A percentile compares a stretch with the other conserved stretches of the same genome.
These are phyloP conservation scores for Dipodascus albidus DNA, from an alignment of 805 yeast genomes.

Conservation along the genomic window DNA sequence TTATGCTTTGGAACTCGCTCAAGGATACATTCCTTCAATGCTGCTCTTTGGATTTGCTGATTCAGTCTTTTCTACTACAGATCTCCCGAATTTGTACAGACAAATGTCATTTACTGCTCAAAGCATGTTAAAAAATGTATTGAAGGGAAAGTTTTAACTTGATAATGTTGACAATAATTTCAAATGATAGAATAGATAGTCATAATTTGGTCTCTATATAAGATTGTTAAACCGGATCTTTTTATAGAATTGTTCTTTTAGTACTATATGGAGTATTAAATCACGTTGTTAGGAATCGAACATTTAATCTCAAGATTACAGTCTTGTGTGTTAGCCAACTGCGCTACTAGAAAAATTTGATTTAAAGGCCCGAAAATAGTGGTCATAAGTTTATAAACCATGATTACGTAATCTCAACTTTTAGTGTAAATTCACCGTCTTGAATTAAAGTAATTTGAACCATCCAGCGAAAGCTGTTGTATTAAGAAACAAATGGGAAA, in stretches of 20 bases:
- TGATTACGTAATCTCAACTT: too few species aligned
- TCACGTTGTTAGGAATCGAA: slow-evolving; percentile 7
- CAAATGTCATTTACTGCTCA: slow-evolving; percentile 67
- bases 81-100: slow-evolving; percentile 50
- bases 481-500: too few species aligned
- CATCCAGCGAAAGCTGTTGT: too few species aligned
- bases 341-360: slow-evolving; percentile 4
- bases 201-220: not conserved
- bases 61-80: slow-evolving; percentile 69
- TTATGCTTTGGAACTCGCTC: slow-evolving; percentile 91
- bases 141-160: slow-evolving; percentile 64
- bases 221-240: too few species aligned
- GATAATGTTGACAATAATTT: too few species aligned
- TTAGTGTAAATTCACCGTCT: too few species aligned
- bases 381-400: too few species aligned
- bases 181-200: not conserved
- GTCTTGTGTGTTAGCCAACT: slow-evolving; percentile 8
- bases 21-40: slow-evolving; percentile 98
- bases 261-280: not conserved
- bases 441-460: too few species aligned
- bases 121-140: slow-evolving; percentile 63
- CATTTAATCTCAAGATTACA: slow-evolving; percentile 8
- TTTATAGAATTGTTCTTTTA: too few species aligned
- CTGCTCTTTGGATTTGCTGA: slow-evolving; percentile 90
- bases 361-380: too few species aligned